phyloP scores from a whole-genome alignment of 164 flowering plant species.

The Aristolochia contorta region DNA sequence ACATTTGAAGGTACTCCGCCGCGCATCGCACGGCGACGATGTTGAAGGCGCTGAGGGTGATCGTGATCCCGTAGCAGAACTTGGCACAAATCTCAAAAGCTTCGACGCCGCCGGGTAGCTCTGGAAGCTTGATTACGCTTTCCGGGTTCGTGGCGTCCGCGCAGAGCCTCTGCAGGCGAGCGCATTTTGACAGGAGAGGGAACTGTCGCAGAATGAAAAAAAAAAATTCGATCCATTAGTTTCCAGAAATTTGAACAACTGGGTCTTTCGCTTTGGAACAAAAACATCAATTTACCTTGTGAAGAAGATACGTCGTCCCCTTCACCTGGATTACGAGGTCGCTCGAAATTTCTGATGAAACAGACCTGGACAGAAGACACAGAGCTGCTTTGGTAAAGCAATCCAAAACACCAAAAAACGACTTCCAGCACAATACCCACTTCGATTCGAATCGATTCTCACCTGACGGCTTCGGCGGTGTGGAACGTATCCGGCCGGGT shows the following conservation, averaged over 20 bases:
- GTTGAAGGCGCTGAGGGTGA: constrained; percentile 84
- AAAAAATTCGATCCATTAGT: not conserved
- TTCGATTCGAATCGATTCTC: constrained; percentile 1
- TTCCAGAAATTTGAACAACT: no score
- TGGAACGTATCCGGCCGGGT: constrained; percentile 91
- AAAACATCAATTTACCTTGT: constrained; percentile 95
- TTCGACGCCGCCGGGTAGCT: constrained; percentile 84
- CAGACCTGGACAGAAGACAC: constrained; percentile 45
- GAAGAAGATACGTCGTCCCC: constrained; percentile 72
- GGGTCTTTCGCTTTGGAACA: no score
- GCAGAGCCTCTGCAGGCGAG: constrained; percentile 53
- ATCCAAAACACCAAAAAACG: not conserved
- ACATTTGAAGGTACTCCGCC: constrained; percentile 87
- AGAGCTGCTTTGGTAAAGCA: not conserved
- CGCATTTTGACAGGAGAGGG: constrained; percentile 85
- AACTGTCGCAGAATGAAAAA: constrained; percentile 43
- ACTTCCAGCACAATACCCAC: not conserved
- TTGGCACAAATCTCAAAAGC: constrained; percentile 92
- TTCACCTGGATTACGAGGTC: constrained; percentile 82
- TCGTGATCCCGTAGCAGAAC: constrained; percentile 92
- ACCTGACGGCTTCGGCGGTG: constrained; percentile 83
- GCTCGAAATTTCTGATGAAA: constrained; percentile 80
- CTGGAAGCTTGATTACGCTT: constrained; percentile 56
- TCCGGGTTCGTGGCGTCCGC: constrained; percentile 48
- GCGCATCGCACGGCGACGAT: constrained; percentile 76